Evolutionary conservation across 2,329 filamentous ascomycete species (phyloP).

Genomic region (Lachnellula occidentalis): DNA sequence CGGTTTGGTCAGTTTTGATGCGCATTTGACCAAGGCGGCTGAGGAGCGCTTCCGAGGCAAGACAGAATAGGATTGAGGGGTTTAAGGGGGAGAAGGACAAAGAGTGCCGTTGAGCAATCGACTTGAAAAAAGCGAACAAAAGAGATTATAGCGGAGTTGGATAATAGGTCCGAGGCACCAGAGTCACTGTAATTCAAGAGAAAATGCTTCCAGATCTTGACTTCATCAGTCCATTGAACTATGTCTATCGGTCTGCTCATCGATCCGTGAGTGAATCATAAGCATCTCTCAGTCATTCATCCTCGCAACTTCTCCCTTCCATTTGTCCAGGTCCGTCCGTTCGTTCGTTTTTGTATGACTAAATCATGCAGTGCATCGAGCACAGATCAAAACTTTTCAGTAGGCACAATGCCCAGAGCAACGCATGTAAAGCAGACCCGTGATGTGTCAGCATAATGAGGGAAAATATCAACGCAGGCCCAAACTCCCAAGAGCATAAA

Average conservation of each 20-base stretch:
- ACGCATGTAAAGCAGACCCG: not conserved
- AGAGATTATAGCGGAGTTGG: not conserved
- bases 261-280: slow-evolving; percentile 5
- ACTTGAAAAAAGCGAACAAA: not conserved
- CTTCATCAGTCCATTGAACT: slow-evolving; percentile 9
- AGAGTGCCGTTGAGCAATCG: not conserved
- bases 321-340: slow-evolving; percentile 10
- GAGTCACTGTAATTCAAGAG: not conserved
- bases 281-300: slow-evolving; percentile 14
- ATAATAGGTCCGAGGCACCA: not conserved
- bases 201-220: not conserved
- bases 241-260: slow-evolving; percentile 7
- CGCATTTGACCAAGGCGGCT: too few relatives aligned
- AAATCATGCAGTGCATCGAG: slow-evolving; percentile 1
- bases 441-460: slow-evolving; percentile 1
- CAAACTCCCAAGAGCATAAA: slow-evolving; percentile 8
- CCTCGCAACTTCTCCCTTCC: slow-evolving; percentile 17
- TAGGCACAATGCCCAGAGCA: not conserved
- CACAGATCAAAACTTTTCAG: not conserved
- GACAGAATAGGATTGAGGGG: too few relatives aligned
- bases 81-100: too few relatives aligned
- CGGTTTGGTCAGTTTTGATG: too few relatives aligned
- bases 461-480: slow-evolving; percentile 8
- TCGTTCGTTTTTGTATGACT: slow-evolving; percentile 1
- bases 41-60: not conserved